A percentile compares a stretch with the other conserved stretches of the same genome.
These are phyloP conservation scores for Penicillium sp. DNA, from an alignment of 2,329 filamentous ascomycete genomes.

Conservation along the genomic window DNA sequence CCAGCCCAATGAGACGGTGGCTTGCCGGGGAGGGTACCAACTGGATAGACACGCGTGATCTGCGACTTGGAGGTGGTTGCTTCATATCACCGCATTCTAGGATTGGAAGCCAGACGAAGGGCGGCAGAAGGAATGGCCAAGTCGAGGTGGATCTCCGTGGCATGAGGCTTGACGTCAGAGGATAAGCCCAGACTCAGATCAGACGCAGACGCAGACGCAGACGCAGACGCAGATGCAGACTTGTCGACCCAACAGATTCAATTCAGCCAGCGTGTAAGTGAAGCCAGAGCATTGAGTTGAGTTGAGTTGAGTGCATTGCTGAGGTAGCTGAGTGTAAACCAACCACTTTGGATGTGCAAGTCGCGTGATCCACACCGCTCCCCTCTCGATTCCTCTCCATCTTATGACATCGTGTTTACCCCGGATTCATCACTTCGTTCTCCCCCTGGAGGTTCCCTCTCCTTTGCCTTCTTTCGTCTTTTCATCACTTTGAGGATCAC, in stretches of 20 bases:
- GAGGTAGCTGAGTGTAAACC: not conserved
- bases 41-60: slow-evolving; percentile 10
- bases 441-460: not conserved
- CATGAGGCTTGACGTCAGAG: slow-evolving; percentile 15
- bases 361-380: slow-evolving; percentile 31
- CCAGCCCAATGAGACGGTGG: slow-evolving; percentile 10
- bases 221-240: no score
- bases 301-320: no score
- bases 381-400: no score
- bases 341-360: not conserved
- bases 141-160: not conserved
- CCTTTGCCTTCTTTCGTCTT: not conserved
- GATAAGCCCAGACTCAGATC: slow-evolving; percentile 6
- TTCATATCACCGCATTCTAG: slow-evolving; percentile 7
- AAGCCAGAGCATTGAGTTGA: no score
- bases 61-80: not conserved
- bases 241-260: no score
- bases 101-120: not conserved
- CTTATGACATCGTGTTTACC: slow-evolving; percentile 14
- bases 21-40: slow-evolving; percentile 9
- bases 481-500: no score
- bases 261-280: no score
- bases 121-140: slow-evolving; percentile 3
- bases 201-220: no score
- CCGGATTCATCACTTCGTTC: slow-evolving; percentile 13